Conservation (phyloP, 2,329 filamentous ascomycete genomes). For the Metarhizium guizhouense region DNA sequence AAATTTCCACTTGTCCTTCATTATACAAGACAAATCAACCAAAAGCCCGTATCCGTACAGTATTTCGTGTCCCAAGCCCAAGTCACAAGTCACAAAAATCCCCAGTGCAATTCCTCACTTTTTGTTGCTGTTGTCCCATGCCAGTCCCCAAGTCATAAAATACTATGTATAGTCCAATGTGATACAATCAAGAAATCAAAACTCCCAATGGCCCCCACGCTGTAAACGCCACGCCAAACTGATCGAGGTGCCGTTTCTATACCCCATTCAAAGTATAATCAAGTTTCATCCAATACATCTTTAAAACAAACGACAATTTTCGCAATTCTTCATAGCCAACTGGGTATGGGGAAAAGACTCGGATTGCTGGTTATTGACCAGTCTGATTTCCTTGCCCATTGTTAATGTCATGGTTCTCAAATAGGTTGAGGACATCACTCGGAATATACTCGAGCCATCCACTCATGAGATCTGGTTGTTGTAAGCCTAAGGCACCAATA, state of each 20-base stretch:
- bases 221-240: not conserved
- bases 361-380: not conserved
- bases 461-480: conserved; percentile 56
- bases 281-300: not conserved
- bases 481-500: conserved; percentile 53
- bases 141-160: not conserved
- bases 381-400: conserved; percentile 10
- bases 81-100: too few relatives aligned
- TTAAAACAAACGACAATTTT: not conserved
- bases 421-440: conserved; percentile 52
- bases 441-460: conserved; percentile 67
- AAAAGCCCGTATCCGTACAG: not conserved
- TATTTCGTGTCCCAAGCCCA: not conserved
- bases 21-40: not conserved
- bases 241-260: not conserved
- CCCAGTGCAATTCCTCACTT: not conserved
- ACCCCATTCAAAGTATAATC: not conserved
- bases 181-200: not conserved
- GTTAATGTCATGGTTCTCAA: conserved; percentile 28
- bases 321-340: not conserved
- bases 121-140: not conserved
- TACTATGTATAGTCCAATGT: not conserved
- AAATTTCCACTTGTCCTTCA: not conserved
- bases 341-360: too few relatives aligned
- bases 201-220: not conserved